Conservation (phyloP, 2,329 filamentous ascomycete species). For the Ceratocystis cacaofunesta region DNA sequence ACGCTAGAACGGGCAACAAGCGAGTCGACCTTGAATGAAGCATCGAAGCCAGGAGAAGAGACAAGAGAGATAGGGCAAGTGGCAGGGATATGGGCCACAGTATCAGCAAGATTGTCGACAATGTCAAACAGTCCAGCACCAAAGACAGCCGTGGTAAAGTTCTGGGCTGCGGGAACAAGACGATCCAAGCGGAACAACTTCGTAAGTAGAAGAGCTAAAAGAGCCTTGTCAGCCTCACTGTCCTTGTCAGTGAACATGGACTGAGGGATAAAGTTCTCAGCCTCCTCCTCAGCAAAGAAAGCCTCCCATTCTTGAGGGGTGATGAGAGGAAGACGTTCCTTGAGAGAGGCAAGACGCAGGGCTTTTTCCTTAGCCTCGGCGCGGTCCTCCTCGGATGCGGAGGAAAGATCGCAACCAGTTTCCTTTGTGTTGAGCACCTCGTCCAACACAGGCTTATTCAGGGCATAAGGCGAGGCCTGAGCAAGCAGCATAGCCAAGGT, state of each 20-base stretch:
- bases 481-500: slow-evolving; percentile 89
- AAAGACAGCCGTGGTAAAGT: slow-evolving; percentile 78
- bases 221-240: slow-evolving; percentile 53
- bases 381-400: slow-evolving; percentile 23
- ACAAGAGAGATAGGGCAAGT: slow-evolving; percentile 79
- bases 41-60: slow-evolving; percentile 92
- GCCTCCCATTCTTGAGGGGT: slow-evolving; percentile 55
- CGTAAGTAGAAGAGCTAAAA: slow-evolving; percentile 74
- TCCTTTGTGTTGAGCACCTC: slow-evolving; percentile 65
- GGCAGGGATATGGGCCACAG: slow-evolving; percentile 69
- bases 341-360: slow-evolving; percentile 56
- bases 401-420: slow-evolving; percentile 61
- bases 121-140: slow-evolving; percentile 69
- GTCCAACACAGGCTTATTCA: slow-evolving; percentile 84
- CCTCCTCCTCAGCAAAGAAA: slow-evolving; percentile 75
- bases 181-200: slow-evolving; percentile 93
- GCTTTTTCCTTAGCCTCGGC: slow-evolving; percentile 56
- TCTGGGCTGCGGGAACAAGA: slow-evolving; percentile 82
- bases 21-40: slow-evolving; percentile 96
- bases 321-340: slow-evolving; percentile 51
- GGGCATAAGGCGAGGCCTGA: slow-evolving; percentile 88
- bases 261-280: slow-evolving; percentile 66
- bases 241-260: slow-evolving; percentile 48
- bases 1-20: slow-evolving; percentile 72
- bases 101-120: slow-evolving; percentile 70